phyloP scores from a whole-genome alignment of 352 stramenopile genomes.

The Pythium dissimile region DNA sequence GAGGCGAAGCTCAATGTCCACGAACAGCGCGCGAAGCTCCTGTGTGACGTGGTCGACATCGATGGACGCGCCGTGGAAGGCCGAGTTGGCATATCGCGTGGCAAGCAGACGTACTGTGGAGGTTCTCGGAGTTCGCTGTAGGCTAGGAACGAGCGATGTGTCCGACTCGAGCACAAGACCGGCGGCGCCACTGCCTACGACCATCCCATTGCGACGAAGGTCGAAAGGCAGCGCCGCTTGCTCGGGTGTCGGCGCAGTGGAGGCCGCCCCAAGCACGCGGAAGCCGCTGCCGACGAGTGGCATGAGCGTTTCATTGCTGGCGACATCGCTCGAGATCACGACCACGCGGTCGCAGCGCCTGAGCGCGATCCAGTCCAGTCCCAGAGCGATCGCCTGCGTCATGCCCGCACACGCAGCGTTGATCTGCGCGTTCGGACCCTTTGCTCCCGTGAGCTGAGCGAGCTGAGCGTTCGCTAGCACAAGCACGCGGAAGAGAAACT shows the following conservation, averaged over 20 bases:
- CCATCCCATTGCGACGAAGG: conserved; percentile 90
- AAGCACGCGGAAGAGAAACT: conserved; percentile 96
- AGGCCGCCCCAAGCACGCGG: conserved; percentile 91
- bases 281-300: conserved; percentile 95
- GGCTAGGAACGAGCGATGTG: conserved; percentile 25
- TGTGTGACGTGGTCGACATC: conserved; percentile 92
- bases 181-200: conserved; percentile 90
- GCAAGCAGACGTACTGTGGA: conserved; percentile 77
- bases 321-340: conserved; percentile 93
- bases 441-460: conserved; percentile 92
- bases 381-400: conserved; percentile 90
- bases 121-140: too few relatives aligned
- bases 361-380: conserved; percentile 93
- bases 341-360: conserved; percentile 93
- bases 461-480: conserved; percentile 96
- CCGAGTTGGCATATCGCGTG: conserved; percentile 95
- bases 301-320: conserved; percentile 87
- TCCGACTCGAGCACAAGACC: conserved; percentile 75
- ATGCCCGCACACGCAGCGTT: conserved; percentile 96
- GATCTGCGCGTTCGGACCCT: conserved; percentile 95
- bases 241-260: conserved; percentile 67
- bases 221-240: conserved; percentile 92
- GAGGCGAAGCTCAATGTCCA: conserved; percentile 86
- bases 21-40: conserved; percentile 90
- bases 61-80: conserved; percentile 94